Conservation (phyloP, 75 land plant species). For the Cupressus sempervirens region DNA sequence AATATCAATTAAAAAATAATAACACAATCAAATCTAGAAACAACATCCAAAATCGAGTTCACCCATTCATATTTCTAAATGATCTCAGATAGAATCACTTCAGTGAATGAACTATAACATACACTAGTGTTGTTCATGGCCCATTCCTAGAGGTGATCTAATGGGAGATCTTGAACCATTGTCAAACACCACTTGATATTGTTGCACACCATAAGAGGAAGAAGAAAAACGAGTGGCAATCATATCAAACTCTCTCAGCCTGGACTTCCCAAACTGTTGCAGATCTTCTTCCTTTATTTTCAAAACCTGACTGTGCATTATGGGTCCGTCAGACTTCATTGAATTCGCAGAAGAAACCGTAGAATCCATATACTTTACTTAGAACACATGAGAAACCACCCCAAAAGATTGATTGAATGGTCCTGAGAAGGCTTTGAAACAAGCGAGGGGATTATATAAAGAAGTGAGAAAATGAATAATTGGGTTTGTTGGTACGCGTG, state of each 20-base stretch:
- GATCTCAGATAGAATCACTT: neutral
- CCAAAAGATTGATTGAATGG: neutral
- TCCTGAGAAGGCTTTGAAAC: neutral
- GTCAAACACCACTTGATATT: neutral
- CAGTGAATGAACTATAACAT: neutral
- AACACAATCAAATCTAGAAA: too few relatives aligned
- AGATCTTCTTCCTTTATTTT: slow-evolving; percentile 6
- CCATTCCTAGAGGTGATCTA: neutral
- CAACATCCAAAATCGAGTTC: too few relatives aligned
- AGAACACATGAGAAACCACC: neutral
- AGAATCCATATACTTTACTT: neutral
- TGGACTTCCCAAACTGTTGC: neutral
- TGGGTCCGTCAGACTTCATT: neutral
- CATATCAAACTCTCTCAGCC: neutral
- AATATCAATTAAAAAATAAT: too few relatives aligned
- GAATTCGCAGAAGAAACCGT: neutral
- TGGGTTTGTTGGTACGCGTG: neutral
- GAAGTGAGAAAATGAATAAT: neutral
- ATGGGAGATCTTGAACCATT: neutral
- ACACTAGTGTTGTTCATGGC: neutral
- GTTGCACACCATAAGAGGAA: neutral
- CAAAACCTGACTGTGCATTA: neutral
- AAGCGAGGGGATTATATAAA: neutral
- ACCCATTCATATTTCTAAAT: neutral
- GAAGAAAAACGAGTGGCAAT: neutral